Evolutionary conservation across 306 rosid genomes (phyloP).

Genomic region (Medicago arabica): DNA sequence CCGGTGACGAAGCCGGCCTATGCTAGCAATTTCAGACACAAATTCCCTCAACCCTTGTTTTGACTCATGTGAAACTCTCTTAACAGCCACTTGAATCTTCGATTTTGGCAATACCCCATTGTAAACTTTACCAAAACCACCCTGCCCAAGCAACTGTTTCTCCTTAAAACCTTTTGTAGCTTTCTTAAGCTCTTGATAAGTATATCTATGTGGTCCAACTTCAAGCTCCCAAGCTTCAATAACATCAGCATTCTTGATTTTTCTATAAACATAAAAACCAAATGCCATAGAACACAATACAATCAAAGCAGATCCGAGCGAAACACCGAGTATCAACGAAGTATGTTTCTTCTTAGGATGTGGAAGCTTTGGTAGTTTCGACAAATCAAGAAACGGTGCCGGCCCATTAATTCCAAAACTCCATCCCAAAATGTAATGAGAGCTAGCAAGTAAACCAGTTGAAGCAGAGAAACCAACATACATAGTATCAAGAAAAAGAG

Average conservation of each 20-base stretch:
- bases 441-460: slow-evolving; percentile 88
- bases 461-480: slow-evolving; percentile 90
- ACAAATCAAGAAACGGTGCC: slow-evolving; percentile 61
- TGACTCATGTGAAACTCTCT: slow-evolving; percentile 78
- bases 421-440: slow-evolving; percentile 90
- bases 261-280: slow-evolving; percentile 54
- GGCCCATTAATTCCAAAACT: slow-evolving; percentile 75
- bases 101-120: slow-evolving; percentile 73
- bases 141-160: slow-evolving; percentile 71
- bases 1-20: slow-evolving; percentile 83
- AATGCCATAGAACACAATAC: slow-evolving; percentile 34
- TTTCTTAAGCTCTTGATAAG: slow-evolving; percentile 77
- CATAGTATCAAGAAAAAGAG: slow-evolving; percentile 60
- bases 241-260: slow-evolving; percentile 66
- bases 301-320: slow-evolving; percentile 42
- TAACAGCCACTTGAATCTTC: slow-evolving; percentile 67
- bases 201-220: slow-evolving; percentile 85
- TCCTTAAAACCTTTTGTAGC: slow-evolving; percentile 75
- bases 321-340: slow-evolving; percentile 49
- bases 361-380: slow-evolving; percentile 68
- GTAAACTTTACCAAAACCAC: slow-evolving; percentile 83
- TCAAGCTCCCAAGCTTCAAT: slow-evolving; percentile 84
- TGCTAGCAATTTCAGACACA: slow-evolving; percentile 81
- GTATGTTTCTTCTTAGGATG: slow-evolving; percentile 62
- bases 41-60: slow-evolving; percentile 83